A percentile compares a stretch with the other conserved stretches of the same genome.
Conservation (phyloP, 1,284 basidiomycete species). For the Tilletia indica region DNA sequence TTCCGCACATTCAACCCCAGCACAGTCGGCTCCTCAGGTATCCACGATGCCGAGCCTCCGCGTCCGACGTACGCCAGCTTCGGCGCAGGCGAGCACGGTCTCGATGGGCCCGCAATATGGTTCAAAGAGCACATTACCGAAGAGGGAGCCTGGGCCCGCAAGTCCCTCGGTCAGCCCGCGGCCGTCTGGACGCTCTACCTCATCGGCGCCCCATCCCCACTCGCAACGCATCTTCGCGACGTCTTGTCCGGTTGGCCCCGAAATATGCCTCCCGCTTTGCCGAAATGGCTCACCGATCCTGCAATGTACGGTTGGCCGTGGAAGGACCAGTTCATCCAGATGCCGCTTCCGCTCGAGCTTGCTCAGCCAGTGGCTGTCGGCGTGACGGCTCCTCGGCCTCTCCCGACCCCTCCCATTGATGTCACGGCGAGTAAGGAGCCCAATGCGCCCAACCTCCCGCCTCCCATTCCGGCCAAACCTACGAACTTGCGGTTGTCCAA, state of each 20-base stretch:
- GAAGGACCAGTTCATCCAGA: conserved; percentile 26
- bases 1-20: conserved; percentile 34
- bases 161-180: conserved; percentile 26
- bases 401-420: conserved; percentile 1
- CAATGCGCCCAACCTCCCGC: not conserved
- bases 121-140: conserved; percentile 40
- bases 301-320: conserved; percentile 28
- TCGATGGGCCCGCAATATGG: conserved; percentile 40
- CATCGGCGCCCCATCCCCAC: conserved; percentile 31
- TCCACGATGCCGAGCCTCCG: conserved; percentile 28
- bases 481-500: not conserved
- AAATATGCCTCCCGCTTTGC: conserved; percentile 21
- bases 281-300: conserved; percentile 27
- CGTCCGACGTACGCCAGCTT: conserved; percentile 31
- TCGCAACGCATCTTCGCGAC: conserved; percentile 28
- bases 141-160: conserved; percentile 32
- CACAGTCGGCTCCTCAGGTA: conserved; percentile 23
- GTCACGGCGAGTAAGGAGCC: not conserved
- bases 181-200: conserved; percentile 44
- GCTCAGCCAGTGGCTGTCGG: not conserved
- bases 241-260: conserved; percentile 30
- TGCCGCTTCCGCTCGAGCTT: not conserved
- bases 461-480: not conserved
- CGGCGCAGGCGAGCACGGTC: conserved; percentile 32
- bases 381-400: conserved; percentile 1